Percentiles rank a stretch among this genome's conserved stretches.
Conservation (phyloP, 768 basidiomycete genomes). For the Phlebiopsis flavidoalba region DNA sequence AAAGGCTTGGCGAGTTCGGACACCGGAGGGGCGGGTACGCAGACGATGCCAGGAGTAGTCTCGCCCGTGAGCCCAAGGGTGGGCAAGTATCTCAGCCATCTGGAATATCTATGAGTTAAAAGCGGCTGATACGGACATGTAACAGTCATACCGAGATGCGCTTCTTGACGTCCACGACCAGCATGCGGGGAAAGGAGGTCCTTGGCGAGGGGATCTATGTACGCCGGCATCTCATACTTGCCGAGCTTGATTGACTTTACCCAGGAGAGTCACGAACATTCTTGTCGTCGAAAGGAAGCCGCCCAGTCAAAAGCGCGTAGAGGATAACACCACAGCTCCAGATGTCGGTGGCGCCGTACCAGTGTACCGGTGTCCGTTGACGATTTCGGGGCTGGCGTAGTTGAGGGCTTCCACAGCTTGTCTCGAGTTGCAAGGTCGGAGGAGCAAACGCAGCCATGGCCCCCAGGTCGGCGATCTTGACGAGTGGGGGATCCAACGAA, state of each 20-base stretch:
- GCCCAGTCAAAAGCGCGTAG: slow-evolving; percentile 83
- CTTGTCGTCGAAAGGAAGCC: slow-evolving; percentile 93
- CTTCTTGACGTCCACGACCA: slow-evolving; percentile 75
- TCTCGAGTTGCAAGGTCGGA: slow-evolving; percentile 80
- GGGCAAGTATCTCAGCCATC: slow-evolving; percentile 82
- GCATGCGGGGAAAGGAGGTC: slow-evolving; percentile 84
- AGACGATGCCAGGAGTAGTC: slow-evolving; percentile 45
- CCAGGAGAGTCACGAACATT: slow-evolving; percentile 69
- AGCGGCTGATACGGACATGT: neutral
- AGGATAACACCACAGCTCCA: slow-evolving; percentile 97
- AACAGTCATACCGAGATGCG: slow-evolving; percentile 68
- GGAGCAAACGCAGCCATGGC: slow-evolving; percentile 95
- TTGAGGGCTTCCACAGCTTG: slow-evolving; percentile 96
- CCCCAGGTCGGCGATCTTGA: slow-evolving; percentile 98
- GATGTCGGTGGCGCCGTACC: slow-evolving; percentile 89
- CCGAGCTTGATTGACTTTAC: slow-evolving; percentile 91
- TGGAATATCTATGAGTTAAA: slow-evolving; percentile 25
- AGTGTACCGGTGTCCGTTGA: slow-evolving; percentile 83
- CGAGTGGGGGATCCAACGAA: slow-evolving; percentile 68
- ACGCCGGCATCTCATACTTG: slow-evolving; percentile 76
- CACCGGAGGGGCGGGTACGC: slow-evolving; percentile 34
- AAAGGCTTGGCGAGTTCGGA: slow-evolving; percentile 63
- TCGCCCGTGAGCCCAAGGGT: slow-evolving; percentile 75
- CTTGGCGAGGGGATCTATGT: slow-evolving; percentile 77
- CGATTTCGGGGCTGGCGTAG: slow-evolving; percentile 96